Conservation (phyloP, 352 stramenopile species). For the Hyaloperonospora arabidopsidis region DNA sequence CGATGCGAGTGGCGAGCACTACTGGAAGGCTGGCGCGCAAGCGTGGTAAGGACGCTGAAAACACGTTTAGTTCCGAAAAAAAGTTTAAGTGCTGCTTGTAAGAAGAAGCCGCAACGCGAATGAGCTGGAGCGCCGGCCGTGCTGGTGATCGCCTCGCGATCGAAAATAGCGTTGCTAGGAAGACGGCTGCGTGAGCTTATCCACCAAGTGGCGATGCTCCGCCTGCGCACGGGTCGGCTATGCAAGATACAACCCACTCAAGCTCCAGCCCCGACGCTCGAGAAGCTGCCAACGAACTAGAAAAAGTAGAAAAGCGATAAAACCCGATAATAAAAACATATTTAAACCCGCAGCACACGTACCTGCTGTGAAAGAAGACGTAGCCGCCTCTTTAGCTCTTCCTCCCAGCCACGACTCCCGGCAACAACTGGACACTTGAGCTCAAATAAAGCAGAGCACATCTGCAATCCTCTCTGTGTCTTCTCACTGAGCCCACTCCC, state of each 20-base stretch:
- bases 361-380: slow-evolving; percentile 4
- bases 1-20: slow-evolving; percentile 19
- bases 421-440: no score
- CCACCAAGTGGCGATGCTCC: no score
- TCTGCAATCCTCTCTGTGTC: no score
- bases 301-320: slow-evolving; percentile 64
- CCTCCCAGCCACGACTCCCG: no score
- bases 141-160: no score
- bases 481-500: no score
- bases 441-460: no score
- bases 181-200: no score
- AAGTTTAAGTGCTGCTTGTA: slow-evolving; percentile 61
- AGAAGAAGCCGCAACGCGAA: slow-evolving; percentile 24
- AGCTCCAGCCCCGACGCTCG: slow-evolving; percentile 5
- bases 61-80: slow-evolving; percentile 47
- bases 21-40: slow-evolving; percentile 34
- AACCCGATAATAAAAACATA: slow-evolving; percentile 50
- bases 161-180: no score
- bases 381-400: neutral
- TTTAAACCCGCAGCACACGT: slow-evolving; percentile 33
- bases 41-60: slow-evolving; percentile 39
- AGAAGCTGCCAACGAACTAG: slow-evolving; percentile 33
- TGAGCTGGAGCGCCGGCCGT: slow-evolving; percentile 5
- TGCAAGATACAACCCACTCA: slow-evolving; percentile 5
- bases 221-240: no score